Evolutionary conservation across 371 early-diverging fungal species (phyloP).

Genomic region (Scutellospora calospora): DNA sequence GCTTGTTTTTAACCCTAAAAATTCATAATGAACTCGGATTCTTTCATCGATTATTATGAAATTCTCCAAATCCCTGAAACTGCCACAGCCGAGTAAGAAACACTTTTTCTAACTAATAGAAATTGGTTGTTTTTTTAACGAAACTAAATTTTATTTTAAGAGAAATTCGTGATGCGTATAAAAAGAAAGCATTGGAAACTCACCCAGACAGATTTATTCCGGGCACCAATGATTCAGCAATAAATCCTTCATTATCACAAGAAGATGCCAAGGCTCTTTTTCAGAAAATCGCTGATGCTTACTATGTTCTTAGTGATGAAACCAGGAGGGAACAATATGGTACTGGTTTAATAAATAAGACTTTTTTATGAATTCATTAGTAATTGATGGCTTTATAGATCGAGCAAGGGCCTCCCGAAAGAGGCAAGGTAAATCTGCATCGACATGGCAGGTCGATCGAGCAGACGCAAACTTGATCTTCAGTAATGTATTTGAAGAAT

Average conservation of each 20-base stretch:
- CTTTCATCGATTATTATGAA: constrained; percentile 60
- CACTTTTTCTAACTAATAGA: neutral
- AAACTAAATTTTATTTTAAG: neutral
- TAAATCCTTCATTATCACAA: constrained; percentile 46
- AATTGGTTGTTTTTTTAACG: no score
- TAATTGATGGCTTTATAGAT: neutral
- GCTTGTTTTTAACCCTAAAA: no score
- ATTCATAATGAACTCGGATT: constrained; percentile 39
- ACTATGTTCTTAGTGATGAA: constrained; percentile 61
- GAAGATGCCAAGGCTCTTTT: constrained; percentile 58
- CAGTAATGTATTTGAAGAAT: constrained; percentile 68
- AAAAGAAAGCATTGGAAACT: constrained; percentile 59
- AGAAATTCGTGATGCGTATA: constrained; percentile 64
- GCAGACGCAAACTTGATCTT: constrained; percentile 58
- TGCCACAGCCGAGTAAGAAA: constrained; percentile 45
- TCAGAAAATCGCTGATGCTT: constrained; percentile 70
- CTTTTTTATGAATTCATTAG: no score
- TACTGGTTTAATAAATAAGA: neutral
- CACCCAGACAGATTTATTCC: constrained; percentile 61
- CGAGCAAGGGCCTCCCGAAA: neutral
- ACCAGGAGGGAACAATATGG: constrained; percentile 61
- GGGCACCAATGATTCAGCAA: constrained; percentile 43
- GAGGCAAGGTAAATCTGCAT: constrained; percentile 27
- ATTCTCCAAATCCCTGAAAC: constrained; percentile 50
- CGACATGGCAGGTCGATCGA: constrained; percentile 37